Conservation (phyloP, 2,329 filamentous ascomycete species). For the Alternaria arborescens region DNA sequence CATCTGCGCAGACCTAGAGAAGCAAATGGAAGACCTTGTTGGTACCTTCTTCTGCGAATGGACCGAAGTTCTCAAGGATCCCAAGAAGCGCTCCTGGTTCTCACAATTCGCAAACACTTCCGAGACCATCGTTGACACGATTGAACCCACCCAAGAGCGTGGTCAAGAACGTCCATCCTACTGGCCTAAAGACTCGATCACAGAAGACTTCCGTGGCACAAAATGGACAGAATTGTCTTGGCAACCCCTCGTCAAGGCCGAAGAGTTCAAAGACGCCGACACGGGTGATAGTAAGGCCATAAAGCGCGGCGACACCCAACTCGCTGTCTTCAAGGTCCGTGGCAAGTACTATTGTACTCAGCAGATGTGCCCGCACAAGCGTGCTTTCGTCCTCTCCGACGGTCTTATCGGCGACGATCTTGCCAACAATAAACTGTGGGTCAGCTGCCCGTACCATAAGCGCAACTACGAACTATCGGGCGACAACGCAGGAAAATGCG, state of each 20-base stretch:
- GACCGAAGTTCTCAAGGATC: slow-evolving; percentile 80
- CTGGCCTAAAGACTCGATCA: slow-evolving; percentile 75
- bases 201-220: slow-evolving; percentile 75
- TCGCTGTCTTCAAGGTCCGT: slow-evolving; percentile 84
- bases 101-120: slow-evolving; percentile 83
- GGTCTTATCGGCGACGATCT: slow-evolving; percentile 78
- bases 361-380: slow-evolving; percentile 95
- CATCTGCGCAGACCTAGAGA: slow-evolving; percentile 82
- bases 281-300: slow-evolving; percentile 79
- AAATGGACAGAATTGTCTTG: slow-evolving; percentile 74
- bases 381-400: slow-evolving; percentile 87
- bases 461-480: slow-evolving; percentile 82
- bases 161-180: slow-evolving; percentile 76
- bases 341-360: slow-evolving; percentile 86
- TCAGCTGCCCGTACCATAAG: slow-evolving; percentile 89
- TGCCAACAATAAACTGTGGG: slow-evolving; percentile 73
- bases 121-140: slow-evolving; percentile 69
- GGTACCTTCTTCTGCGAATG: slow-evolving; percentile 90
- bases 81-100: slow-evolving; percentile 74
- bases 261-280: slow-evolving; percentile 73
- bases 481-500: slow-evolving; percentile 72
- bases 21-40: slow-evolving; percentile 87
- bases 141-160: slow-evolving; percentile 77
- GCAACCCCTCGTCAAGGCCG: slow-evolving; percentile 79
- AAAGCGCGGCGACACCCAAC: slow-evolving; percentile 87